Base-by-base conservation (phyloP, 306 rosid species). In the Prunus mira region DNA sequence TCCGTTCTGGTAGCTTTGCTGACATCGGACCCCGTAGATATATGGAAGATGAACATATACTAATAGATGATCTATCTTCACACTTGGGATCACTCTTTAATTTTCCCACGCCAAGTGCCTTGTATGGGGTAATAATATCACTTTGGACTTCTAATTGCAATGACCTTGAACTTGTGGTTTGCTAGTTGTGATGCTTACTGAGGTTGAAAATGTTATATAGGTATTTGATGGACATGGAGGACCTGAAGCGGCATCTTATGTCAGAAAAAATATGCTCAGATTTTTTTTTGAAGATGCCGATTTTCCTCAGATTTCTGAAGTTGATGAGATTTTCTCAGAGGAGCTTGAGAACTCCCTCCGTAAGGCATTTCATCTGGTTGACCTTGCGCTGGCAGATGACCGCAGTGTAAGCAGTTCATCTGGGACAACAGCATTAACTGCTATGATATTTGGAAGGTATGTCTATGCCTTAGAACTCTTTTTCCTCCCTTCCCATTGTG, bases 221-320 rank as follows among this genome's bases (percentile, higher is more conserved):
- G 95, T 96, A 50, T 96, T 96, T 83, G 99, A 96, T 81, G 99
- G 99, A 24, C 99, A 96, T 80, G 99, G 99, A 86, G 99, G 99
- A 82, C 93, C 97, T n/a, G 97, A 96, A 86, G 99, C 99, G 24
- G 96, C 99, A 20, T 90, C 98, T 76, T 96, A 84, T 79, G 82
- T 91, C 20, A 84, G 83, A 71, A 89, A 89, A 83, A 88, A 96
- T 82, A 91, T 90, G 2, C 82, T 87, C 67, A 88, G 90, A 70
- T 84, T 92, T 83, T 74, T 96, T 76, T 92, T 96, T 43, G 96
- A 92, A 72, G 97, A 89, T 76, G 91, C 77, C 65, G 74, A 52
- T 71, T 89, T 96, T 84, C 99, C 98, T 64, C 91, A 65, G 46
- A 84, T 88, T 69, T 80, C 87, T 56, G 93, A 88, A 76, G 86